Conservation (phyloP, 129 eudicot genomes). For the sunflower (Helianthus annuus) region DNA sequence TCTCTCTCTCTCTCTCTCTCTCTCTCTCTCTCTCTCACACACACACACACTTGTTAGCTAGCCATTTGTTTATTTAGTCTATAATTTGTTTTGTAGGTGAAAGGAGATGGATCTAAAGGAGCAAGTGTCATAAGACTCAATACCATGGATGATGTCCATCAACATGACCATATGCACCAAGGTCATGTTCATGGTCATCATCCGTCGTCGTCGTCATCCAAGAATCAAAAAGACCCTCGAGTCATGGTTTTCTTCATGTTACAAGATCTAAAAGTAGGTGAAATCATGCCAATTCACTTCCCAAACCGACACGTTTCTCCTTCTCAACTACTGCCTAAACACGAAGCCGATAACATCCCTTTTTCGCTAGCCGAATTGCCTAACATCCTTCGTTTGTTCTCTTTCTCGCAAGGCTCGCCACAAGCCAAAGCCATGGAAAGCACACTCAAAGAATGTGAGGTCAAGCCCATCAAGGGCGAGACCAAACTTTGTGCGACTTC, state of each 20-base stretch:
- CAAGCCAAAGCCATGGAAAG: constrained; percentile 80
- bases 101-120: constrained; percentile 23
- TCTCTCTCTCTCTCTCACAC: not conserved
- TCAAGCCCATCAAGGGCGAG: constrained; percentile 62
- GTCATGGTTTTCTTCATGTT: constrained; percentile 60
- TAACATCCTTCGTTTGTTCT: constrained; percentile 51
- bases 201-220: constrained; percentile 41
- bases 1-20: constrained; percentile 4
- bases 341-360: constrained; percentile 70
- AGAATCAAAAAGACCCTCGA: constrained; percentile 57
- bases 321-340: constrained; percentile 55
- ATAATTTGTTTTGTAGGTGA: constrained; percentile 17
- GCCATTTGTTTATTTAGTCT: not conserved
- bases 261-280: constrained; percentile 53
- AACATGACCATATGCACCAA: constrained; percentile 30
- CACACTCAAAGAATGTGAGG: constrained; percentile 65
- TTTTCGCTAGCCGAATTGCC: constrained; percentile 47
- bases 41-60: no score
- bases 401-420: constrained; percentile 49
- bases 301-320: constrained; percentile 48
- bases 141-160: constrained; percentile 38
- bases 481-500: constrained; percentile 69
- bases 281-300: constrained; percentile 61
- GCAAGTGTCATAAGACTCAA: constrained; percentile 47
- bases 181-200: constrained; percentile 41